Evolutionary conservation across 495 filamentous ascomycete species (phyloP).

Genomic region (Aspergillus panamensis): DNA sequence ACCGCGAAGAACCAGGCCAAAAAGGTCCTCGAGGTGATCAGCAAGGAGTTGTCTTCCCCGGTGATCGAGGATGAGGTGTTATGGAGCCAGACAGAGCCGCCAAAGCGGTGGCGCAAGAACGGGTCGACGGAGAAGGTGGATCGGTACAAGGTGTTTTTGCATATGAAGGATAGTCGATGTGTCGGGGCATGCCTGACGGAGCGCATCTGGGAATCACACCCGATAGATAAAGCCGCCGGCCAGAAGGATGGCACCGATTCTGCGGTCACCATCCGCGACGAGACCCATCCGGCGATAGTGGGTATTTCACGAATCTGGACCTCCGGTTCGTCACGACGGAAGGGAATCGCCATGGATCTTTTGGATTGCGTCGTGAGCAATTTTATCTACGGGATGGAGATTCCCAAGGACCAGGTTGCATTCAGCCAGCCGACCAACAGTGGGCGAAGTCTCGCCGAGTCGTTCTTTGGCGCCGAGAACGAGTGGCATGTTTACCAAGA

Average conservation of each 20-base stretch:
- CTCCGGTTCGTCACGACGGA: slow-evolving; percentile 54
- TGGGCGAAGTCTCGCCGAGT: slow-evolving; percentile 57
- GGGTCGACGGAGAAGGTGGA: slow-evolving; percentile 42
- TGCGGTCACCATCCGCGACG: slow-evolving; percentile 42
- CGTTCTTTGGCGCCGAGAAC: slow-evolving; percentile 54
- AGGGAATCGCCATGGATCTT: slow-evolving; percentile 59
- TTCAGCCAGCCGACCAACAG: slow-evolving; percentile 77
- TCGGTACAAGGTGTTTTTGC: slow-evolving; percentile 62
- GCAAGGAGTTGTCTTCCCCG: slow-evolving; percentile 61
- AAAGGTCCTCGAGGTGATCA: slow-evolving; percentile 64
- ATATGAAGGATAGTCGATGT: slow-evolving; percentile 60
- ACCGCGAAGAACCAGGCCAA: slow-evolving; percentile 55
- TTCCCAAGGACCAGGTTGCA: slow-evolving; percentile 60
- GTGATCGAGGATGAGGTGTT: slow-evolving; percentile 55
- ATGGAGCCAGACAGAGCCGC: slow-evolving; percentile 53
- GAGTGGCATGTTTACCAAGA: slow-evolving; percentile 54
- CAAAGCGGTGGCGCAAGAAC: slow-evolving; percentile 32
- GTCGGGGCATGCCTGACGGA: slow-evolving; percentile 65
- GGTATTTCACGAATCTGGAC: slow-evolving; percentile 75
- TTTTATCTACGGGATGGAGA: slow-evolving; percentile 64
- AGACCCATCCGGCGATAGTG: slow-evolving; percentile 51
- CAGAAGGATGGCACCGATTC: slow-evolving; percentile 33
- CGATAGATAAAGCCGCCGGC: slow-evolving; percentile 39
- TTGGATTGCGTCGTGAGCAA: slow-evolving; percentile 59
- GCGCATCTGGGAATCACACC: slow-evolving; percentile 56